Evolutionary conservation across 768 basidiomycete species (phyloP).

Genomic region (Hericium rajendrae): DNA sequence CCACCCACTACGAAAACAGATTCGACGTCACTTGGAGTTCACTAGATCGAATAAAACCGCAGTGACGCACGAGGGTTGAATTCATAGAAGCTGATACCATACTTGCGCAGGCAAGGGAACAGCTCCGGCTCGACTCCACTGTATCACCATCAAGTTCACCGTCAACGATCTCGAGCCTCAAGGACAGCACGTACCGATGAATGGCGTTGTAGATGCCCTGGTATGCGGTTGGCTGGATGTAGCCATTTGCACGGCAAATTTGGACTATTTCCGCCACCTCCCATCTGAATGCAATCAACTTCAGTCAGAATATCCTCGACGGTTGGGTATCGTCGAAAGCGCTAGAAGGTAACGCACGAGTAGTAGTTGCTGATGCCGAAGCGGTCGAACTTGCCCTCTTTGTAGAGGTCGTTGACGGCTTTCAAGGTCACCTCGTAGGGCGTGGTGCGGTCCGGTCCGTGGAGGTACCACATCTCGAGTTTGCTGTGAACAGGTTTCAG

Average conservation of each 20-base stretch:
- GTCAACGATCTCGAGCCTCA: not conserved
- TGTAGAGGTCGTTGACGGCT: slow-evolving; percentile 37
- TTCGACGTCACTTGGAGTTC: not conserved
- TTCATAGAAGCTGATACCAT: slow-evolving; percentile 30
- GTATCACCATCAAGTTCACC: not conserved
- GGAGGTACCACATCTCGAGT: slow-evolving; percentile 40
- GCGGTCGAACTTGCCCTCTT: slow-evolving; percentile 42
- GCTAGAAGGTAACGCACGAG: slow-evolving; percentile 21
- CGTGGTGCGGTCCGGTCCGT: slow-evolving; percentile 34
- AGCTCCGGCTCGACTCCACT: slow-evolving; percentile 31
- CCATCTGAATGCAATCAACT: slow-evolving; percentile 16
- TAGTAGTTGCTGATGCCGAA: slow-evolving; percentile 37
- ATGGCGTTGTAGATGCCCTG: slow-evolving; percentile 39
- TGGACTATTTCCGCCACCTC: slow-evolving; percentile 36
- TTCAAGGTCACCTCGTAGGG: slow-evolving; percentile 38
- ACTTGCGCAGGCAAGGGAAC: slow-evolving; percentile 33
- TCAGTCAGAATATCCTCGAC: slow-evolving; percentile 6
- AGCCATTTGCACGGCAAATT: slow-evolving; percentile 27
- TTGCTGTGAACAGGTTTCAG: slow-evolving; percentile 4
- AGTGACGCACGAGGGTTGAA: slow-evolving; percentile 30
- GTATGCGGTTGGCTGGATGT: slow-evolving; percentile 39
- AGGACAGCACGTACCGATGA: slow-evolving; percentile 15
- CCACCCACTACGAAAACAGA: slow-evolving; percentile 22
- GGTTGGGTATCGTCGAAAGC: not conserved
- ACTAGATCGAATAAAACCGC: not conserved